Evolutionary conservation across 768 basidiomycete genomes (phyloP).

Genomic region (Fomitopsis pulvina): DNA sequence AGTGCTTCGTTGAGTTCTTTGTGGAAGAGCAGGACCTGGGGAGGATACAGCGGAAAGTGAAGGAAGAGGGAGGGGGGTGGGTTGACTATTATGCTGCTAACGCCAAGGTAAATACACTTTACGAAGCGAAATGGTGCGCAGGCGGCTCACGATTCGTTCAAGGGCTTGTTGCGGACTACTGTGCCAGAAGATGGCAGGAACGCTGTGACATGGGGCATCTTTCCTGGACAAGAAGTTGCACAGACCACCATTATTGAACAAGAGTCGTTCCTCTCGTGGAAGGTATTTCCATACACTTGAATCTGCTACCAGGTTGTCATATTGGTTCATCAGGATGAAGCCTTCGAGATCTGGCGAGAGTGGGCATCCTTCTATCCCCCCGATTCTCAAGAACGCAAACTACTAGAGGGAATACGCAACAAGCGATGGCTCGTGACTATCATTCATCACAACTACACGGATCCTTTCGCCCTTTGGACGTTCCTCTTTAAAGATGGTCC

Average conservation of each 20-base stretch:
- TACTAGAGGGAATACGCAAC: conserved; percentile 68
- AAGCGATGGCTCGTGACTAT: conserved; percentile 87
- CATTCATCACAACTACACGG: conserved; percentile 90
- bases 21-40: conserved; percentile 55
- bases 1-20: conserved; percentile 97
- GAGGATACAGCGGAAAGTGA: conserved; percentile 50
- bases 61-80: conserved; percentile 49
- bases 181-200: conserved; percentile 75
- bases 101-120: conserved; percentile 44
- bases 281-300: conserved; percentile 42
- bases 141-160: not conserved
- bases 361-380: conserved; percentile 89
- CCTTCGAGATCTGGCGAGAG: conserved; percentile 91
- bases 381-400: conserved; percentile 56
- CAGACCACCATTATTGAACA: conserved; percentile 96
- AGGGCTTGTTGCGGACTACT: conserved; percentile 82
- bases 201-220: conserved; percentile 98
- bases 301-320: not conserved
- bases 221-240: conserved; percentile 91
- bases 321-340: conserved; percentile 66
- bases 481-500: conserved; percentile 53
- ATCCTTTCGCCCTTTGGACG: conserved; percentile 71
- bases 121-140: not conserved
- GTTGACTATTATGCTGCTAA: conserved; percentile 89
- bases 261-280: conserved; percentile 94